Conservation (phyloP, 208 protist genomes). For the Leptomonas pyrrhocoris region DNA sequence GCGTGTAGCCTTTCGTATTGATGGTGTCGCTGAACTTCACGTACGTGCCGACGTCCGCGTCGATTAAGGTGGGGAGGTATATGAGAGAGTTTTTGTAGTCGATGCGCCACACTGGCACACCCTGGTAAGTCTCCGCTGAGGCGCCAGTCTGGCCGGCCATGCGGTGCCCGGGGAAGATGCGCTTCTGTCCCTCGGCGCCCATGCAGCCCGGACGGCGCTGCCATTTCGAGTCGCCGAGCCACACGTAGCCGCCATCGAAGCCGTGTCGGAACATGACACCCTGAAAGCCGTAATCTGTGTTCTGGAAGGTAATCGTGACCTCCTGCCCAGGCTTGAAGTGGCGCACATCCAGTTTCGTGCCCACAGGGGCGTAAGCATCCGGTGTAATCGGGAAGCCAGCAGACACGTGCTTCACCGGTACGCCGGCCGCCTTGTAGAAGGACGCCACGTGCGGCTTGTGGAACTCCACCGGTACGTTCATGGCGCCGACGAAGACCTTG, state of each 20-base stretch:
- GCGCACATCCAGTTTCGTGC: slow-evolving; percentile 92
- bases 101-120: slow-evolving; percentile 91
- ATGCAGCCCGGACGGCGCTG: slow-evolving; percentile 91
- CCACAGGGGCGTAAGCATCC: slow-evolving; percentile 92
- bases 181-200: slow-evolving; percentile 89
- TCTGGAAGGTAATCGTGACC: slow-evolving; percentile 91
- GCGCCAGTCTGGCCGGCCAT: slow-evolving; percentile 93
- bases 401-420: slow-evolving; percentile 92
- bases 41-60: slow-evolving; percentile 90
- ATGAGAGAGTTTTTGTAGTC: slow-evolving; percentile 95
- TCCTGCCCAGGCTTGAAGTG: slow-evolving; percentile 95
- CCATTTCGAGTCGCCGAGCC: slow-evolving; percentile 93
- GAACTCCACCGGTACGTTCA: slow-evolving; percentile 92
- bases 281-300: slow-evolving; percentile 93
- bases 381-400: slow-evolving; percentile 86
- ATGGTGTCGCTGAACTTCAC: slow-evolving; percentile 92
- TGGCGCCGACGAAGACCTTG: slow-evolving; percentile 89
- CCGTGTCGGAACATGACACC: slow-evolving; percentile 94
- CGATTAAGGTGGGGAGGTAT: slow-evolving; percentile 87
- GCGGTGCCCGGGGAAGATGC: slow-evolving; percentile 90
- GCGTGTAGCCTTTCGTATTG: slow-evolving; percentile 91
- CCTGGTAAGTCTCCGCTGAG: slow-evolving; percentile 84
- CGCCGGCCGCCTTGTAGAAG: slow-evolving; percentile 89
- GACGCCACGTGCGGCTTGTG: slow-evolving; percentile 91
- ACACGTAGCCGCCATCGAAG: slow-evolving; percentile 92